Evolutionary conservation across 2,329 filamentous ascomycete species (phyloP).

Genomic region (Sarocladium strictum): DNA sequence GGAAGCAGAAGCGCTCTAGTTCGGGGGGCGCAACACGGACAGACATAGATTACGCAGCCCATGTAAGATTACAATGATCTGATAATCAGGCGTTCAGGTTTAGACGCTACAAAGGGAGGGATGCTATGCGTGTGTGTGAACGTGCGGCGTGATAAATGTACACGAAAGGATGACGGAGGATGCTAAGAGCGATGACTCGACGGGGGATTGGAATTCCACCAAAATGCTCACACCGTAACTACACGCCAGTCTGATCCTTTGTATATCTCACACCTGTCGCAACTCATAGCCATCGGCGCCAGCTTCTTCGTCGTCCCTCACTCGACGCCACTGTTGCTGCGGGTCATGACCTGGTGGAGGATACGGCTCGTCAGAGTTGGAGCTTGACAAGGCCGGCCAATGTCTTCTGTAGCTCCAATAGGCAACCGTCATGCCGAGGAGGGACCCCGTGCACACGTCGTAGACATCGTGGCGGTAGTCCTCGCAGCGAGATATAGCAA

Average conservation of each 20-base stretch:
- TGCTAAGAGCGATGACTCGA: no score
- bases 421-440: constrained; percentile 53
- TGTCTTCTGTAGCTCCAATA: constrained; percentile 63
- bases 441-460: constrained; percentile 57
- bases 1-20: constrained; percentile 8
- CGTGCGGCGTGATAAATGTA: background rate
- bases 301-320: constrained; percentile 50
- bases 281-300: constrained; percentile 31
- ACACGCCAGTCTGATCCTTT: no score
- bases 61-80: constrained; percentile 10
- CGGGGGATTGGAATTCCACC: no score
- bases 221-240: no score
- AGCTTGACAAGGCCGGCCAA: constrained; percentile 50
- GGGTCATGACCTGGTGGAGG: constrained; percentile 36
- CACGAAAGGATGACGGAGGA: background rate
- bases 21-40: background rate
- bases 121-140: background rate
- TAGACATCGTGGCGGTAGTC: constrained; percentile 69
- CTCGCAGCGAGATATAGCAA: constrained; percentile 63
- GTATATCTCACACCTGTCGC: constrained; percentile 19
- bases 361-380: constrained; percentile 52
- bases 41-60: constrained; percentile 9
- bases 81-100: constrained; percentile 4
- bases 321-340: constrained; percentile 31
- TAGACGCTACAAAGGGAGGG: background rate